Evolutionary conservation across 148 eudicot genomes (phyloP), one percentile per base, ranked within the genome.

Genomic region (Nepenthes gracilis): DNA sequence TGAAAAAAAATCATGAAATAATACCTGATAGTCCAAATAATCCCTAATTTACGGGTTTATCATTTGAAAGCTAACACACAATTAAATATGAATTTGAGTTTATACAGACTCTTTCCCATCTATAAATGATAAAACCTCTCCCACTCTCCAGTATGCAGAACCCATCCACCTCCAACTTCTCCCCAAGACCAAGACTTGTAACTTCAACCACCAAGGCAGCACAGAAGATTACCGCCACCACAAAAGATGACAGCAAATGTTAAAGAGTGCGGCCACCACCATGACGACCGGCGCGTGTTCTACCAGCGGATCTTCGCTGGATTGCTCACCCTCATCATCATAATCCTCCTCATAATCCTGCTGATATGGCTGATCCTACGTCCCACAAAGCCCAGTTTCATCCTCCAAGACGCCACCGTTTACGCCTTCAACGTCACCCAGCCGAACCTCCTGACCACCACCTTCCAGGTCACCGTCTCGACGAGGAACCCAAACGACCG

Each of bases 401-500:
- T 63, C 64, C 67, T 75, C 66, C 74, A 75, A 33, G 78, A 75
- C 47, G 71, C 71, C 38, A 75, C 74, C 53, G 71, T 75, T 37
- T 75, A 61, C 67, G 51, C 67, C 43, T 75, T 75, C 71, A 75
- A 75, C 67, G 53, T 75, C 53, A 5, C 67, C 14, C 63, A 35
- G 1, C 73, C 71, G 1, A 70, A 57, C 56, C 8, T 54, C 69
- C 70, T 77, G 59, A 70, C 80, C 43, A 35, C 77, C 69, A 78
- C 65, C 57, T 40, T 78, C 57, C 85, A 80, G 55, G 57, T 75
- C 62, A 80, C 88, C 2, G 62, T 83, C 64, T 58, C 74, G 37
- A 61, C 82, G 4, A 66, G 73, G 0, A 83, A 83, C 75, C 84
- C 80, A 1, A 83, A 80, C 66, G 71, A 10, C 64, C 59, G 61